These are phyloP conservation scores for Aphanomyces cochlioides DNA, from an alignment of 352 stramenopile species.

Conservation along the genomic window DNA sequence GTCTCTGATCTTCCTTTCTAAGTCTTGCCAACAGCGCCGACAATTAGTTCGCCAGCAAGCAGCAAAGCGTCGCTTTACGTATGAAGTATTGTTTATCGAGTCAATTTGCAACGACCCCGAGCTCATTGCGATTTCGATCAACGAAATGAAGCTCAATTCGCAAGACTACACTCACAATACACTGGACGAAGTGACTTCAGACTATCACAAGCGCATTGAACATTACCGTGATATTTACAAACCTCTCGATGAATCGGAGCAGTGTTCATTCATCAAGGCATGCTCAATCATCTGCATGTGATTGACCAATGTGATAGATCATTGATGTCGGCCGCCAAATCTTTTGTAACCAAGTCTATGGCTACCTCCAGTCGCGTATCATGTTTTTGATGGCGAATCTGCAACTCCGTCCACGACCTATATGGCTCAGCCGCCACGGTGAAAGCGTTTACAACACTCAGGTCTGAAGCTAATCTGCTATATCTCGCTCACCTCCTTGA, in stretches of 20 bases:
- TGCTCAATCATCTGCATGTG: not conserved
- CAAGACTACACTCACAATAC: conserved; percentile 70
- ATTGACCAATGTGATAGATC: conserved; percentile 33
- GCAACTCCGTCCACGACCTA: conserved; percentile 90
- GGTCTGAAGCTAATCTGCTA: not conserved
- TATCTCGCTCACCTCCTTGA: not conserved
- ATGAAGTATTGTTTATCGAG: conserved; percentile 71
- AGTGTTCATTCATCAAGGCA: conserved; percentile 66
- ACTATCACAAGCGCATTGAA: conserved; percentile 76
- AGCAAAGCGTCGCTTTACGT: conserved; percentile 54
- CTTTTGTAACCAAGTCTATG: conserved; percentile 82
- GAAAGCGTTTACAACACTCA: conserved; percentile 98
- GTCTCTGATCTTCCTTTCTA: not conserved
- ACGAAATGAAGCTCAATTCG: conserved; percentile 83
- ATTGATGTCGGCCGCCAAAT: conserved; percentile 78
- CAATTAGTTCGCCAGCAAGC: conserved; percentile 56
- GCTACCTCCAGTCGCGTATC: conserved; percentile 83
- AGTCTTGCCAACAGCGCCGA: conserved; percentile 35
- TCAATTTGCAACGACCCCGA: conserved; percentile 68
- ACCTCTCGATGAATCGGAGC: conserved; percentile 52
- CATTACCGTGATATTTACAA: conserved; percentile 77
- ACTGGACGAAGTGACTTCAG: conserved; percentile 60
- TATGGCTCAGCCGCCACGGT: conserved; percentile 96
- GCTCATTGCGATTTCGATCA: conserved; percentile 74
- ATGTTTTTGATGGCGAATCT: conserved; percentile 96